phyloP scores from a whole-genome alignment of 169 alveolate species.

The Plasmodium yoelii region DNA sequence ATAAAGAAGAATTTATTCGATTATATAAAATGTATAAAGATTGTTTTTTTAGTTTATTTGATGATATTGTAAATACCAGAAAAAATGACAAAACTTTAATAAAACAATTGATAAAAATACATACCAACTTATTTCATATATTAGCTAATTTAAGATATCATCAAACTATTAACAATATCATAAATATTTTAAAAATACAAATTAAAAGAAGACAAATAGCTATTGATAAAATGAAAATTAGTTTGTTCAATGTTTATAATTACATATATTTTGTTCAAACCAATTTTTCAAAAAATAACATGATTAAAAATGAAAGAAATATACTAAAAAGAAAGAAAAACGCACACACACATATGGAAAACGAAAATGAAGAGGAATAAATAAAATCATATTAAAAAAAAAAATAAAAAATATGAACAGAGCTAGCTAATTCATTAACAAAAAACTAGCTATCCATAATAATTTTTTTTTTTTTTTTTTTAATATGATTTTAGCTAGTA shows the following conservation, averaged over 20 bases:
- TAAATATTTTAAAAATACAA: conserved; percentile 77
- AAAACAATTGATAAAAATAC: conserved; percentile 38
- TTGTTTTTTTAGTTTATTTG: conserved; percentile 73
- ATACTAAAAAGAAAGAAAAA: conserved; percentile 7
- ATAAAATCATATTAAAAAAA: neutral
- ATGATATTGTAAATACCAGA: conserved; percentile 16
- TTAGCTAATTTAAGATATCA: conserved; percentile 76
- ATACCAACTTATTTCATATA: conserved; percentile 82
- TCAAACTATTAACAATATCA: conserved; percentile 79
- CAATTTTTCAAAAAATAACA: conserved; percentile 9
- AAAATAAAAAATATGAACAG: neutral
- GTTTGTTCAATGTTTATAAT: conserved; percentile 35
- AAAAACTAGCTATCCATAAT: too few relatives aligned
- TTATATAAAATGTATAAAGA: conserved; percentile 81
- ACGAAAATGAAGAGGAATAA: neutral
- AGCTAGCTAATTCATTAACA: too few relatives aligned
- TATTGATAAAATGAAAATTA: conserved; percentile 83
- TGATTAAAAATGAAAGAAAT: conserved; percentile 32
- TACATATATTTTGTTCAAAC: conserved; percentile 70
- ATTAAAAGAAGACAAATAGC: conserved; percentile 80
- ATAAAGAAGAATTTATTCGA: conserved; percentile 76
- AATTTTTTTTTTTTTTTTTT: too few relatives aligned
- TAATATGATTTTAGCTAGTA: too few relatives aligned
- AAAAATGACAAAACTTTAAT: conserved; percentile 30
- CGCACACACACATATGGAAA: neutral